Conservation (phyloP, 1,139 yeast genomes). For the Magnusiomyces paraingens region DNA sequence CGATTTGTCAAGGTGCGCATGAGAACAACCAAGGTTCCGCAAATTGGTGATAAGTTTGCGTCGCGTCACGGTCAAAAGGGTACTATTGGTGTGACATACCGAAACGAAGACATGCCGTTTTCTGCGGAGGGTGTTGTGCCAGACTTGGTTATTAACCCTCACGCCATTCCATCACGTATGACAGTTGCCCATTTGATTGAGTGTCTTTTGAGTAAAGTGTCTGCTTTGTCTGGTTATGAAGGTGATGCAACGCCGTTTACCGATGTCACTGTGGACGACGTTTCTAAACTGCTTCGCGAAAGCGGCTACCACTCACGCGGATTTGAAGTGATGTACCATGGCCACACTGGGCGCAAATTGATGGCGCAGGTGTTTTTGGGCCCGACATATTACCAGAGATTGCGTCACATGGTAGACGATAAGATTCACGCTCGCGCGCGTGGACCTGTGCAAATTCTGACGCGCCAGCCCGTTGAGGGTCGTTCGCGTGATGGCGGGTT, state of each 20-base stretch:
- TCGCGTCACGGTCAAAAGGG: constrained; percentile 99
- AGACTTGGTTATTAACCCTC: constrained; percentile 94
- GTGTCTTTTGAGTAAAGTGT: constrained; percentile 91
- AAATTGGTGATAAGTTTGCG: constrained; percentile 98
- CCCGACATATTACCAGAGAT: constrained; percentile 96
- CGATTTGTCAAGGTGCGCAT: constrained; percentile 96
- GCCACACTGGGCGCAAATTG: constrained; percentile 95
- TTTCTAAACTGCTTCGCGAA: constrained; percentile 82
- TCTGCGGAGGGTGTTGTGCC: constrained; percentile 96
- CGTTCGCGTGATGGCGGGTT: constrained; percentile 99
- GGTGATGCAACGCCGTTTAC: constrained; percentile 99
- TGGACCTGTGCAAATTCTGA: constrained; percentile 97
- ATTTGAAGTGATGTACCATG: constrained; percentile 96
- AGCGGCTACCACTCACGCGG: constrained; percentile 98
- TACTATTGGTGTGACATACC: constrained; percentile 97
- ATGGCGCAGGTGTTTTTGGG: constrained; percentile 99
- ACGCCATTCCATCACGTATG: constrained; percentile 99
- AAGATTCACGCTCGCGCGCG: constrained; percentile 99
- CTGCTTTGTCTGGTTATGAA: constrained; percentile 89
- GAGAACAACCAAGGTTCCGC: constrained; percentile 98
- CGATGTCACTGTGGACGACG: constrained; percentile 95
- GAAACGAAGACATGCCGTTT: constrained; percentile 99
- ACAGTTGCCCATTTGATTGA: constrained; percentile 99
- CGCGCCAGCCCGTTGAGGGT: constrained; percentile 99
- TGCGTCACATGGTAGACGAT: constrained; percentile 99